Base-by-base conservation (phyloP, 2,329 filamentous ascomycete genomes). In the Monosporascus sp. region DNA sequence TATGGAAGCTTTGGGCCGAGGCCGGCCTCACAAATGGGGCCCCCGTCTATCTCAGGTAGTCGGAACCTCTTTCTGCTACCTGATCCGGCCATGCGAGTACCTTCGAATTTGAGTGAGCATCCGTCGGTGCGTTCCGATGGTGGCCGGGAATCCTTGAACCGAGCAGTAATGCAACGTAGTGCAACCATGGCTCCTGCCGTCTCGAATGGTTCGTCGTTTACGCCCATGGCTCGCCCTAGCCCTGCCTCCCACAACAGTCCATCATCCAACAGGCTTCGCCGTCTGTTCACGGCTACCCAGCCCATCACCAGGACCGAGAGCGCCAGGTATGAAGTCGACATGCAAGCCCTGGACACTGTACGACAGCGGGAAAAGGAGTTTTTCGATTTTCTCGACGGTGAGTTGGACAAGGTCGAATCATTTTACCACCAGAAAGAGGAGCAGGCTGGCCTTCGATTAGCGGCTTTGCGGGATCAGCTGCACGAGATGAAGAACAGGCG, bases 371-470 rank as follows among this genome's bases (percentile, higher is more conserved):
- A 96, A 68, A 81, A 80, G n/a, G 89, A 96, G 15, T 97, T 99
- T 66, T 93, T 92, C 68, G 72, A 77, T 0, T 99, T 94, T 64
- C 75, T 99, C 51, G 90, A 97, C 62, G 75, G 75, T 9, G 88
- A 99, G 71, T 76, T 99, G 15, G 79, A 86, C n/a, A 99, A 97
- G 72, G 90, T 99, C 11, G 92, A 99, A 67, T 73, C 77, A 0
- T 99, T 99, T 65, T 97, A 97, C 74, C 85, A 83, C 61, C 74
- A 83, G 60, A 97, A 97, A 67, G 94, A 99, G 67, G 81, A 89
- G 28, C 90, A 97, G 66, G 90, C 93, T 0, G 87, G 84, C 0
- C 75, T 86, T 51, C 83, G 92, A 2, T 74, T 97, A 24, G 74
- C 76, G 1, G 69, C 87, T 4, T 76, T 99, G 47, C 83, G 89